These are phyloP conservation scores for Capronia americana DNA, from an alignment of 2,329 filamentous ascomycete species.

Conservation along the genomic window DNA sequence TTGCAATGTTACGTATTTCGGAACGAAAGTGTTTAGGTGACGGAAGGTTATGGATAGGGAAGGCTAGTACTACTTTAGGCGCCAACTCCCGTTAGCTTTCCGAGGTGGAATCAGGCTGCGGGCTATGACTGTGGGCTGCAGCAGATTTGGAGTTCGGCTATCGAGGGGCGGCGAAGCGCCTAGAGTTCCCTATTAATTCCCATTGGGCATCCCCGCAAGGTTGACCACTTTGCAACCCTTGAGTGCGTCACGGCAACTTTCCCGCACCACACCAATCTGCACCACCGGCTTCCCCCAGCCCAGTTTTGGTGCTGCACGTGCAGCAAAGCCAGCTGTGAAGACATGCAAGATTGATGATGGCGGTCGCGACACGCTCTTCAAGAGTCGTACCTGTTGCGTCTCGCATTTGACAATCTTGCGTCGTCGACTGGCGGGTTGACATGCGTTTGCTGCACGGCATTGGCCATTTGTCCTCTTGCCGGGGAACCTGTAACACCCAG, in stretches of 20 bases:
- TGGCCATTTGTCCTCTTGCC: background rate
- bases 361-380: background rate
- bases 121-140: background rate
- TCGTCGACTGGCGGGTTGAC: background rate
- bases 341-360: background rate
- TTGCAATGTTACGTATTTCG: background rate
- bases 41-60: background rate
- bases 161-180: background rate
- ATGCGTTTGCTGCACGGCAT: background rate
- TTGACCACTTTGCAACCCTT: background rate
- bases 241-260: conserved; percentile 3
- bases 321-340: background rate
- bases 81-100: background rate
- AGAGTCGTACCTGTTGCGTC: background rate
- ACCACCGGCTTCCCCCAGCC: background rate
- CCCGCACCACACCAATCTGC: background rate
- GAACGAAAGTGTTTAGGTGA: background rate
- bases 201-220: background rate
- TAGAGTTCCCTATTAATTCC: background rate
- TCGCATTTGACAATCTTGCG: background rate
- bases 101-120: background rate
- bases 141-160: conserved; percentile 4
- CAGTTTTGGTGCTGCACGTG: background rate
- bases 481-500: background rate
- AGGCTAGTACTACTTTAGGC: background rate